phyloP scores from a whole-genome alignment of 2,329 filamentous ascomycete genomes.

The Fusarium humuli region DNA sequence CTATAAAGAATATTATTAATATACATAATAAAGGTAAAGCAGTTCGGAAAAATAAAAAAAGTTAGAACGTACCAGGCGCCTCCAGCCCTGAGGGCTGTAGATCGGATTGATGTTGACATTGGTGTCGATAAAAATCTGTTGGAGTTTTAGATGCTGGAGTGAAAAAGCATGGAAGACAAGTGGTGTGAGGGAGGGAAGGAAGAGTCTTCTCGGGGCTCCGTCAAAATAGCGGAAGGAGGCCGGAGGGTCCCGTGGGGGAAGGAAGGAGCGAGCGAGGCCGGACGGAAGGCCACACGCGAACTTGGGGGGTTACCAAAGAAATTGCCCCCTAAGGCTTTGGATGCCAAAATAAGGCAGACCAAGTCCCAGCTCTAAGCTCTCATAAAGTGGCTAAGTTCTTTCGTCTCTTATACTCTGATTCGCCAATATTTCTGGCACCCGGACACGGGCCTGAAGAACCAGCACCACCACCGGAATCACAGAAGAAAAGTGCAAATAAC shows the following conservation, averaged over 20 bases:
- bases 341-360: background rate
- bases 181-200: constrained; percentile 25
- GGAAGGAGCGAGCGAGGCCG: constrained; percentile 35
- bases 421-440: background rate
- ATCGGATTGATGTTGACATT: constrained; percentile 64
- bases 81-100: constrained; percentile 70
- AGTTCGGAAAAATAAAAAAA: too few species aligned
- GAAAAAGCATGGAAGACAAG: background rate
- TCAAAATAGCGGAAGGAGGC: constrained; percentile 39
- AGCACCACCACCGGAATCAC: constrained; percentile 16
- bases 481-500: background rate
- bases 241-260: constrained; percentile 39
- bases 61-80: constrained; percentile 53
- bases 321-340: background rate
- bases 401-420: background rate
- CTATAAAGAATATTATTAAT: too few species aligned
- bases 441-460: constrained; percentile 22
- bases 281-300: constrained; percentile 37
- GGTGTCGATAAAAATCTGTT: background rate
- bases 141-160: background rate
- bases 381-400: background rate
- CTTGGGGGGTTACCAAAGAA: constrained; percentile 10
- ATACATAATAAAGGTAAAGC: too few species aligned
- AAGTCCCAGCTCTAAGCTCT: background rate
- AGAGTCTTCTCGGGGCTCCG: constrained; percentile 37